These are phyloP conservation scores for Globisporangium heterothallicum DNA, from an alignment of 352 stramenopile genomes.

Conservation along the genomic window DNA sequence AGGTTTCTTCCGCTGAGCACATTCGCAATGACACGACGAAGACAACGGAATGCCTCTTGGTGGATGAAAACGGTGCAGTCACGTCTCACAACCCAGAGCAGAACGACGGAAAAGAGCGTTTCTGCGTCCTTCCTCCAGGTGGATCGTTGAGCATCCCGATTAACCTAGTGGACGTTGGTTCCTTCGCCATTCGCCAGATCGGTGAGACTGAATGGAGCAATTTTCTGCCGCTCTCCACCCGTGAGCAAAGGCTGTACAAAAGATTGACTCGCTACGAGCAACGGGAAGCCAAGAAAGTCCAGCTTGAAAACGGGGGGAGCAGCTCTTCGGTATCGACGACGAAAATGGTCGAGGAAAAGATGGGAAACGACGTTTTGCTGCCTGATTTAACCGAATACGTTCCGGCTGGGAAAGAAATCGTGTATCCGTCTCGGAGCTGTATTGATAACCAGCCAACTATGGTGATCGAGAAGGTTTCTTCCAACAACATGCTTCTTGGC, in stretches of 20 bases:
- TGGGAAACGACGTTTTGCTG: conserved; percentile 55
- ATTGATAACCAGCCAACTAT: conserved; percentile 83
- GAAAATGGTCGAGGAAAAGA: conserved; percentile 58
- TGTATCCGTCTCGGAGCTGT: conserved; percentile 59
- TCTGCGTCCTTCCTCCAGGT: conserved; percentile 47
- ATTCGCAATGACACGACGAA: conserved; percentile 82
- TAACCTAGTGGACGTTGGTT: conserved; percentile 59
- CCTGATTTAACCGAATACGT: conserved; percentile 41
- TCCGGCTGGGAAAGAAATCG: conserved; percentile 49
- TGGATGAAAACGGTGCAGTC: conserved; percentile 42
- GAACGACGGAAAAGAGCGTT: conserved; percentile 34
- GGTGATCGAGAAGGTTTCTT: conserved; percentile 69
- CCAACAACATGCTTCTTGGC: conserved; percentile 49
- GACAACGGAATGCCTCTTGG: conserved; percentile 63
- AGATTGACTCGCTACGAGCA: conserved; percentile 69
- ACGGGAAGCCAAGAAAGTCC: conserved; percentile 49
- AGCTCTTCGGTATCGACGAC: conserved; percentile 27
- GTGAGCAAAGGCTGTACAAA: conserved; percentile 72
- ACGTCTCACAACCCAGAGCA: conserved; percentile 60
- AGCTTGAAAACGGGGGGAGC: conserved; percentile 36
- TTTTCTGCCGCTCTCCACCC: conserved; percentile 56
- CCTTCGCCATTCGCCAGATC: conserved; percentile 79
- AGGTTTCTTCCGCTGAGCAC: conserved; percentile 56
- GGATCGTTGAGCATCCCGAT: conserved; percentile 64
- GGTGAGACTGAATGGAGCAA: conserved; percentile 87